Base-by-base conservation (phyloP, 495 filamentous ascomycete genomes). In the Evernia prunastri region DNA sequence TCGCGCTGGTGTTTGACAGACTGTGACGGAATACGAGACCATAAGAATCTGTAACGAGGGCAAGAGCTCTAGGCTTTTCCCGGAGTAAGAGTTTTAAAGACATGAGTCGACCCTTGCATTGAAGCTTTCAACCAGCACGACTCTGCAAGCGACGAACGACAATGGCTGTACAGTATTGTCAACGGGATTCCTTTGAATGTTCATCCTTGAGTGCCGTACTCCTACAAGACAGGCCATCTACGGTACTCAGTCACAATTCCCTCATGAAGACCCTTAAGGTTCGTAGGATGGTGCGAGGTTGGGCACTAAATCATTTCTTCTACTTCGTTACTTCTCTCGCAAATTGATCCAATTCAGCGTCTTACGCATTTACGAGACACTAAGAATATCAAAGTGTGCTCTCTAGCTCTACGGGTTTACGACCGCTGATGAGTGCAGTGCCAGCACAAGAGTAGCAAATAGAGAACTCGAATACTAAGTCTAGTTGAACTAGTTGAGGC, bases 61-160 rank as follows among this genome's bases (percentile, higher is more conserved):
- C 90, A 74, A 98, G 89, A 61, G 90, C 86, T 61, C 94, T 87
- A 68, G 92, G 91, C 72, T 89, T 84, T 69, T 96, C 90, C 70
- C 87, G 64, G 29, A 72, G 35, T 17, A 72, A 43, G 31, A 72
- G 59, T 33, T 47, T 62, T 23, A 68, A 51, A 63, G 69, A 68
- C 69, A 71, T 70, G 9, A 4, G 59, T 57, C 27, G 31, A 20
- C 0, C 31, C 13, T 35, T 56, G 37, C 20, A 58, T 47, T 23
- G 53, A 63, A 36, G 25, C 56, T 27, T 23, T 37, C 23, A 59
- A 15, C n/a, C 5, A 45, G 60, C 37, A 18, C 23, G 45, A 56
- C 25, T 23, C 27, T 18, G 11, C 49, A 42, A 31, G 15, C 8
- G 1, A n/a, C 2, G 6, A 33, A 23, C 33, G 18, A 10, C 6